Evolutionary conservation across 1,139 yeast species (phyloP).

Genomic region (Scheffersomyces parashehatae): DNA sequence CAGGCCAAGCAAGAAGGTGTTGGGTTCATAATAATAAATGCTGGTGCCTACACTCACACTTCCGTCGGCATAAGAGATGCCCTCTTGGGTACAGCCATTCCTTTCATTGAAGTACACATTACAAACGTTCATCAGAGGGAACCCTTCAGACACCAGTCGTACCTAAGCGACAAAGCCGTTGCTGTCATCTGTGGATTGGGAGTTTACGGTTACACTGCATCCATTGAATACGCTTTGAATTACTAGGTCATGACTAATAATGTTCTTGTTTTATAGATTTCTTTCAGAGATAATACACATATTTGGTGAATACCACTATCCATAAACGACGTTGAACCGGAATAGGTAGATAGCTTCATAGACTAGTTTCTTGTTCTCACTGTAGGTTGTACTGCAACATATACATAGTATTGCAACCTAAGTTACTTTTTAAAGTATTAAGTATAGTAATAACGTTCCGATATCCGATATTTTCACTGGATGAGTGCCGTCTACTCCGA

Average conservation of each 20-base stretch:
- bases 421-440: too few relatives aligned
- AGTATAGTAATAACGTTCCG: too few relatives aligned
- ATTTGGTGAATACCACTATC: background rate
- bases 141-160: constrained; percentile 51
- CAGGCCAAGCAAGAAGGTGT: constrained; percentile 43
- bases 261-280: background rate
- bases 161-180: constrained; percentile 48
- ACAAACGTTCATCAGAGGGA: constrained; percentile 53
- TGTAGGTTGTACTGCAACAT: too few relatives aligned
- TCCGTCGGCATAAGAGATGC: constrained; percentile 54
- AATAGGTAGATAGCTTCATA: too few relatives aligned
- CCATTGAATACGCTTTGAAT: constrained; percentile 47
- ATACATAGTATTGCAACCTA: too few relatives aligned
- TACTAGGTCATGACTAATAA: constrained; percentile 18
- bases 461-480: too few relatives aligned
- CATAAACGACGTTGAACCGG: too few relatives aligned
- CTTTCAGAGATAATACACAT: background rate
- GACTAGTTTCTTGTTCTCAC: too few relatives aligned
- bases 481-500: too few relatives aligned
- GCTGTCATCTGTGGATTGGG: constrained; percentile 52
- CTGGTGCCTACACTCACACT: constrained; percentile 55
- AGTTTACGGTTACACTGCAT: constrained; percentile 50
- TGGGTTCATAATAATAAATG: constrained; percentile 46
- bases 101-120: constrained; percentile 50
- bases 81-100: constrained; percentile 46